Base-by-base conservation (phyloP, 441 rosid genomes). In the Erodium texanum region DNA sequence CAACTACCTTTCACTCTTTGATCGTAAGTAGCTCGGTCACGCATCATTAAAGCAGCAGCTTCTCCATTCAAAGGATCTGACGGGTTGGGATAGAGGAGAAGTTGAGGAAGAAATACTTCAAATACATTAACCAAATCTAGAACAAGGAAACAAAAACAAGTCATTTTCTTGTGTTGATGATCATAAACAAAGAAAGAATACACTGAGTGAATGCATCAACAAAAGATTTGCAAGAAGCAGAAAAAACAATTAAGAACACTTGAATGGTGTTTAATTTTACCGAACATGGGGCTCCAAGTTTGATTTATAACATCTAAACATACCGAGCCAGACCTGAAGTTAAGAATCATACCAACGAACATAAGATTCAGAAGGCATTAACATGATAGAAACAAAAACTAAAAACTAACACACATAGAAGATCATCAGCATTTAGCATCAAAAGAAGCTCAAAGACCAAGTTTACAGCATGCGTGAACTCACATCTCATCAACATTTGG, bases 281-380 rank as follows among this genome's bases (percentile, higher is more conserved):
- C 96, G 48, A 89, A 93, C 97, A 91, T 89, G 43, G 99, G 99
- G 82, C 97, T 89, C 97, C 97, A 93, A 16, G 88, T 90, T 68
- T 93, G 95, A 69, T 93, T 93, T 76, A 90, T 87, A 76, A 93
- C 97, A 82, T 93, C 97, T 79, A 93, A 83, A 77, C 96, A 93
- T 75, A 93, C 92, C 19, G 97, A 90, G 66, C 98, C 97, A 0
- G 96, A 93, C 89, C 98, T 93, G 88, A 79, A 81, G 70, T 7
- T 73, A 78, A 61, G 43, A 74, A 62, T 8, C 65, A 34, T 50
- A 41, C 61, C 45, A 56, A 67, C 2, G 54, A 11, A 34, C 7
- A 1, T 50, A 27, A 68, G 66, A 58, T 61, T 62, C 16, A 48
- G 15, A 48, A 27, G 24, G 45, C 69, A 64, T 20, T 48, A 4